Conservation (phyloP, 257 asterid species). For the Gentiana dahurica region DNA sequence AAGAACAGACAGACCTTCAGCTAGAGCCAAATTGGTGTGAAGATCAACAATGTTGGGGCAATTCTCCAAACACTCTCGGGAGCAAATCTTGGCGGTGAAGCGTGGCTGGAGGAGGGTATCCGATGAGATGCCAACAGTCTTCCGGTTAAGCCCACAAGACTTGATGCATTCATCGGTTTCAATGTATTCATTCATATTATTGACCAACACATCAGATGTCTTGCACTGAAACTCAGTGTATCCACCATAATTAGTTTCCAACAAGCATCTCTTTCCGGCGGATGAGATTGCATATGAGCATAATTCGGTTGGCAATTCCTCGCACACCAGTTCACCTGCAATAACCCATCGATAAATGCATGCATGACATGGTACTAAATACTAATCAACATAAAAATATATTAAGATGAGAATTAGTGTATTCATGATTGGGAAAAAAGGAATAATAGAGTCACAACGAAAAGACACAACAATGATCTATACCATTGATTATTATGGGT, state of each 20-base stretch:
- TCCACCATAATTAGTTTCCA: slow-evolving; percentile 24
- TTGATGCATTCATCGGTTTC: slow-evolving; percentile 25
- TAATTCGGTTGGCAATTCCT: slow-evolving; percentile 18
- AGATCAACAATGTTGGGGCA: slow-evolving; percentile 38
- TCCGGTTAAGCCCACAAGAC: slow-evolving; percentile 23
- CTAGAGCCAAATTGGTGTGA: slow-evolving; percentile 27
- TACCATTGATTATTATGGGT: too few relatives aligned
- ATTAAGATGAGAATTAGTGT: not conserved
- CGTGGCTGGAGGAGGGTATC: slow-evolving; percentile 17
- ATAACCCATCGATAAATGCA: too few relatives aligned
- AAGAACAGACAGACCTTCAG: slow-evolving; percentile 18
- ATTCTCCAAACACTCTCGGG: slow-evolving; percentile 15
- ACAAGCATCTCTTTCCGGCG: slow-evolving; percentile 21
- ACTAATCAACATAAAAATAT: too few relatives aligned
- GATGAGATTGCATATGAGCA: slow-evolving; percentile 26
- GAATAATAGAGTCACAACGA: too few relatives aligned
- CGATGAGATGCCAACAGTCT: slow-evolving; percentile 27
- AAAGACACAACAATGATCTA: too few relatives aligned
- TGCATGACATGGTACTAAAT: too few relatives aligned
- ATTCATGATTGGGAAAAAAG: too few relatives aligned
- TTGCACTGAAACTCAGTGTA: slow-evolving; percentile 14
- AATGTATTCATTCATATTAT: slow-evolving; percentile 7
- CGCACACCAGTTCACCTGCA: slow-evolving; percentile 24
- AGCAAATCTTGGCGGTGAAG: slow-evolving; percentile 19
- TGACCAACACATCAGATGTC: slow-evolving; percentile 20